Percentiles rank a stretch among this genome's conserved stretches.
phyloP scores from a whole-genome alignment of 495 filamentous ascomycete species.

The Penicillium malachiteum region DNA sequence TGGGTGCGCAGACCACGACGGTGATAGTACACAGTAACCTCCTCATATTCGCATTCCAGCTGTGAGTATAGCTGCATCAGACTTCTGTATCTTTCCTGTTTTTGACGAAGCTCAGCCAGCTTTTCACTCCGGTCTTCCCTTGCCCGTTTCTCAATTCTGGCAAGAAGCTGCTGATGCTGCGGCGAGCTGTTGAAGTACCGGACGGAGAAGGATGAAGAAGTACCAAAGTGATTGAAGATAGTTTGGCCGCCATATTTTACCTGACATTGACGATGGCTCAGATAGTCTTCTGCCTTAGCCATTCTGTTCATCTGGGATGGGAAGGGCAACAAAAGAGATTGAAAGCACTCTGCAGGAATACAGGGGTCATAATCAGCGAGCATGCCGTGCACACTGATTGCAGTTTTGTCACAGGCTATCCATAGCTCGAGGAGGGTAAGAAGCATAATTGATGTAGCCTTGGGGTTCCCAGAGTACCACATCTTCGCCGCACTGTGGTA shows the following conservation, averaged over 20 bases:
- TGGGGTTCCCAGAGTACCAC: constrained; percentile 34
- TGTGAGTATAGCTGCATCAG: background rate
- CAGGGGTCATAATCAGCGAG: constrained; percentile 52
- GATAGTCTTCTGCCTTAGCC: constrained; percentile 46
- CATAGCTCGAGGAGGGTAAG: constrained; percentile 63
- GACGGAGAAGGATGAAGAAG: background rate
- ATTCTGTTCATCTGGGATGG: constrained; percentile 53
- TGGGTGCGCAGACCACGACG: background rate
- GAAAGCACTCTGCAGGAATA: constrained; percentile 42
- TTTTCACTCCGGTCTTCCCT: constrained; percentile 9
- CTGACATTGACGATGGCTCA: constrained; percentile 27
- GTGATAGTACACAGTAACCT: background rate
- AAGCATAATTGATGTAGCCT: constrained; percentile 56
- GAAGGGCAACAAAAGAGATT: constrained; percentile 49
- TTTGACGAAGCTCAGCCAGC: background rate
- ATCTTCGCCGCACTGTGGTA: constrained; percentile 37
- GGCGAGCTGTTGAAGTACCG: background rate
- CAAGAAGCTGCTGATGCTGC: background rate
- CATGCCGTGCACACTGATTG: constrained; percentile 35
- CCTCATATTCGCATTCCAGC: background rate
- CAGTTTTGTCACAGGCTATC: constrained; percentile 57
- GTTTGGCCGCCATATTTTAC: constrained; percentile 3
- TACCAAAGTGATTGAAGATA: background rate
- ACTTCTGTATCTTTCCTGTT: background rate
- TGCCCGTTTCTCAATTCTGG: constrained; percentile 6